Percentiles rank a stretch among this genome's conserved stretches.
phyloP scores from a whole-genome alignment of 169 alveolate genomes.

The Plasmodium reichenowi region DNA sequence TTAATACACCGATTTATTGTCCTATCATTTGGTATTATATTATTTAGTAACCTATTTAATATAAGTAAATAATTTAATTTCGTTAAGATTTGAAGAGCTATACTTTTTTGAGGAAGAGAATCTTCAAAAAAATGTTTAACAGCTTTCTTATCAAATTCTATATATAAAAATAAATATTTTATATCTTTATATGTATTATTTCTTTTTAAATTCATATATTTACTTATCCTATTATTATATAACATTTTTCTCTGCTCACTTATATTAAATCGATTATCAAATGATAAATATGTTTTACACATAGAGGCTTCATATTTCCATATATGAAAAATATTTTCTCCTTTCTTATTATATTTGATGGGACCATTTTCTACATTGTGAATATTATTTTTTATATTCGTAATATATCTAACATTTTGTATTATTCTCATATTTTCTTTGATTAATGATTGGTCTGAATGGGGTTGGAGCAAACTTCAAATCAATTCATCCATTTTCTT shows the following conservation, averaged over 20 bases:
- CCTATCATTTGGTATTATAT: conserved; percentile 19
- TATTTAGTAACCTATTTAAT: conserved; percentile 2
- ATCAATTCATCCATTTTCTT: no score
- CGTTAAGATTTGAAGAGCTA: conserved; percentile 34
- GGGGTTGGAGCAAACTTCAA: no score
- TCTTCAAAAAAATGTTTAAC: conserved; percentile 40
- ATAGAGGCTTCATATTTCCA: conserved; percentile 17
- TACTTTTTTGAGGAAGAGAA: conserved; percentile 23
- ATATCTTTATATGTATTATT: background rate
- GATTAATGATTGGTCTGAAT: no score
- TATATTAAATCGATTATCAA: conserved; percentile 4
- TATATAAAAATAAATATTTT: conserved; percentile 36
- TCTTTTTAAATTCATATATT: conserved; percentile 16
- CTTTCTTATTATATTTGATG: background rate
- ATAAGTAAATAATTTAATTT: conserved; percentile 59
- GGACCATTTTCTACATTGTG: no score
- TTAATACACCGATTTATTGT: conserved; percentile 21
- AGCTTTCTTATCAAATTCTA: conserved; percentile 25
- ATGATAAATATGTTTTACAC: conserved; percentile 21
- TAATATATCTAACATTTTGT: no score
- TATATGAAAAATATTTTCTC: conserved; percentile 27
- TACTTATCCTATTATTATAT: conserved; percentile 37
- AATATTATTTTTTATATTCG: no score
- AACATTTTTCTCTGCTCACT: conserved; percentile 21
- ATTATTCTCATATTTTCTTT: no score